These are phyloP conservation scores for Poteriospumella lacustris DNA, from an alignment of 108 stramenopile genomes.

Conservation along the genomic window DNA sequence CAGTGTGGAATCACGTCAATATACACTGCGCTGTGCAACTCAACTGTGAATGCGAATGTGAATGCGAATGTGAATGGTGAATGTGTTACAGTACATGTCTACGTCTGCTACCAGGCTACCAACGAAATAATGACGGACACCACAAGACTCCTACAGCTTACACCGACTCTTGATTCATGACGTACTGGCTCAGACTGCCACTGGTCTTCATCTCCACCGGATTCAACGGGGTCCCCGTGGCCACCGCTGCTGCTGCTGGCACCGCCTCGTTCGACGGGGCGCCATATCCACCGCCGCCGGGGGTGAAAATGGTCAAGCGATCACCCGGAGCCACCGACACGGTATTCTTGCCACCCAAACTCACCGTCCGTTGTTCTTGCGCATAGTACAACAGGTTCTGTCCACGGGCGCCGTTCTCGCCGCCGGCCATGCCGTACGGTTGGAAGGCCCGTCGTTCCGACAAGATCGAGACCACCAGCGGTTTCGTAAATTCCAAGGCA, in stretches of 20 bases:
- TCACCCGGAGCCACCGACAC: slow-evolving; percentile 70
- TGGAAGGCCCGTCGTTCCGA: slow-evolving; percentile 81
- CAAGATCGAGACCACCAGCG: slow-evolving; percentile 83
- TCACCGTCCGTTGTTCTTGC: slow-evolving; percentile 67
- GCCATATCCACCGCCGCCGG: slow-evolving; percentile 55
- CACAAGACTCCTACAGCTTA: background rate
- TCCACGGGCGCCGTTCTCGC: slow-evolving; percentile 72
- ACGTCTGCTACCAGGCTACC: too few relatives aligned
- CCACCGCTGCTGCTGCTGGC: background rate
- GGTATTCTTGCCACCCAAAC: slow-evolving; percentile 85
- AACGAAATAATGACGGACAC: too few relatives aligned
- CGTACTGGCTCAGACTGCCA: slow-evolving; percentile 20
- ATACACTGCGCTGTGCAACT: too few relatives aligned
- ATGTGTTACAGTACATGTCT: too few relatives aligned
- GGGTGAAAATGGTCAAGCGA: slow-evolving; percentile 49
- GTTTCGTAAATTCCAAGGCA: slow-evolving; percentile 84
- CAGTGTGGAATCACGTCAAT: too few relatives aligned
- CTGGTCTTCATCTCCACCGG: background rate
- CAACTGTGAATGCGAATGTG: too few relatives aligned
- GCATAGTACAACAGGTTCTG: slow-evolving; percentile 69
- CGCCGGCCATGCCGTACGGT: slow-evolving; percentile 91
- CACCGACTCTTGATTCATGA: slow-evolving; percentile 19
- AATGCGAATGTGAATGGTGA: too few relatives aligned
- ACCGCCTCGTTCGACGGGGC: background rate
- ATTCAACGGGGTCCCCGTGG: background rate